These are phyloP conservation scores for Trichophyton schoenleinii DNA, from an alignment of 2,329 filamentous ascomycete genomes.

Conservation along the genomic window DNA sequence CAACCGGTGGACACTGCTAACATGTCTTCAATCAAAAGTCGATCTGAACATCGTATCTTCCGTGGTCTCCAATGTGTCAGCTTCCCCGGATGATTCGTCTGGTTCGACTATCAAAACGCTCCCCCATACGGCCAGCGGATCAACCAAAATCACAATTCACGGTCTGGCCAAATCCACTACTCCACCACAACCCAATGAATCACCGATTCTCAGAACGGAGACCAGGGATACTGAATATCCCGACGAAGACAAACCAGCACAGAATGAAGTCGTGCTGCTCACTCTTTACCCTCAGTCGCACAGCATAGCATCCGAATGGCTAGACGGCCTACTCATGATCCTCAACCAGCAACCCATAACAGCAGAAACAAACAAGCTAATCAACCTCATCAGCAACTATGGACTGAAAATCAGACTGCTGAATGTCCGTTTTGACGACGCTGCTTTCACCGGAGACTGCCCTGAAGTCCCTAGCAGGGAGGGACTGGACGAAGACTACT, in stretches of 20 bases:
- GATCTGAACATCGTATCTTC: constrained; percentile 81
- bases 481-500: constrained; percentile 84
- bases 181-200: constrained; percentile 10
- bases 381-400: constrained; percentile 75
- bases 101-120: constrained; percentile 37
- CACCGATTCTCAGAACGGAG: constrained; percentile 5
- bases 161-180: constrained; percentile 43
- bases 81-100: constrained; percentile 41
- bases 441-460: constrained; percentile 53
- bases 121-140: constrained; percentile 24
- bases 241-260: constrained; percentile 13
- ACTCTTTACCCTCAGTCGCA: constrained; percentile 72
- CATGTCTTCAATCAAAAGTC: constrained; percentile 35
- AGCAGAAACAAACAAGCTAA: constrained; percentile 83
- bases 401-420: constrained; percentile 83
- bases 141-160: constrained; percentile 84
- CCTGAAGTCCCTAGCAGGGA: constrained; percentile 70
- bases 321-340: constrained; percentile 89
- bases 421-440: constrained; percentile 80
- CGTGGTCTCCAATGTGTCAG: constrained; percentile 83
- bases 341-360: constrained; percentile 93
- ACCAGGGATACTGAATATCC: constrained; percentile 16
- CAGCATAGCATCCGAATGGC: constrained; percentile 83
- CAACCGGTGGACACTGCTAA: not conserved
- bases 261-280: constrained; percentile 61